Evolutionary conservation across 176 grass and related monocot genomes (phyloP).

Genomic region (Phyllostachys edulis): DNA sequence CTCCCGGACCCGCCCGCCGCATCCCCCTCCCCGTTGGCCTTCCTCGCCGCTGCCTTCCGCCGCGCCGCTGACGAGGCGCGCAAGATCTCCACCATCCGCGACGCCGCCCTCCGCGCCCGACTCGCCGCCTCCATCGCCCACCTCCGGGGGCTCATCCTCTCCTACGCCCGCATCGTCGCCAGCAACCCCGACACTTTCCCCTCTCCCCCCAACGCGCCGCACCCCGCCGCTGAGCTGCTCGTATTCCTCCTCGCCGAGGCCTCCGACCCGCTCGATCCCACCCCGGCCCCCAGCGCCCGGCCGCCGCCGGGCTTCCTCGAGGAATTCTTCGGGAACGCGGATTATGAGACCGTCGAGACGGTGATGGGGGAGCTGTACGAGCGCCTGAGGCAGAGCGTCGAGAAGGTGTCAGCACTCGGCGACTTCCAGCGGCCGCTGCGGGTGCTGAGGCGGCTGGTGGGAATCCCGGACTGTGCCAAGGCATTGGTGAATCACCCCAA

Average conservation of each 20-base stretch:
- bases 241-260: slow-evolving; percentile 78
- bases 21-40: slow-evolving; percentile 56
- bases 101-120: slow-evolving; percentile 45
- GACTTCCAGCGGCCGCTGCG: slow-evolving; percentile 87
- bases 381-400: slow-evolving; percentile 61
- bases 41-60: slow-evolving; percentile 62
- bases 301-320: slow-evolving; percentile 71
- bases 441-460: slow-evolving; percentile 62
- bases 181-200: slow-evolving; percentile 78
- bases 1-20: slow-evolving; percentile 30
- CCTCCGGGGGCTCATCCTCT: slow-evolving; percentile 58
- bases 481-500: slow-evolving; percentile 81
- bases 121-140: slow-evolving; percentile 60
- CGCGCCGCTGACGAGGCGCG: slow-evolving; percentile 71
- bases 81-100: slow-evolving; percentile 84
- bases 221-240: slow-evolving; percentile 52
- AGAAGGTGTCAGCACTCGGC: slow-evolving; percentile 64
- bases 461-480: slow-evolving; percentile 65
- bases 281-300: slow-evolving; percentile 36
- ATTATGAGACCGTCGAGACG: slow-evolving; percentile 64
- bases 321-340: slow-evolving; percentile 61
- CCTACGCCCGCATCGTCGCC: slow-evolving; percentile 70
- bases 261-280: slow-evolving; percentile 54
- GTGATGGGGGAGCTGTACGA: slow-evolving; percentile 66
- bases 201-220: slow-evolving; percentile 31